Percentiles rank a stretch among this genome's conserved stretches.
Conservation (phyloP, 805 yeast genomes). For the Nakazawaea ishiwadae region DNA sequence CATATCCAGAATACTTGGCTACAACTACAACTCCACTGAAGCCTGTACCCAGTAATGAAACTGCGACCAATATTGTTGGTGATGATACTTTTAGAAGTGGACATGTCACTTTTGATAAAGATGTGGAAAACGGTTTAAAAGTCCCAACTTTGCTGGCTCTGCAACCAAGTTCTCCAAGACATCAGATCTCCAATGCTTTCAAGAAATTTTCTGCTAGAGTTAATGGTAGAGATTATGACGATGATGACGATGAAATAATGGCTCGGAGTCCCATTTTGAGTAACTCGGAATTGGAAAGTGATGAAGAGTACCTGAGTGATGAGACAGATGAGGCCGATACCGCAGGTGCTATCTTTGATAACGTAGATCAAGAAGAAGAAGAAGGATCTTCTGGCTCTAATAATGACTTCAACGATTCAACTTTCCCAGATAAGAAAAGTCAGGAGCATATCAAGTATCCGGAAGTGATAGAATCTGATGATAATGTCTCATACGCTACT, state of each 20-base stretch:
- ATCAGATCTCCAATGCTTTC: constrained; percentile 19
- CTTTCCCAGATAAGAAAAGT: not conserved
- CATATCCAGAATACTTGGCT: constrained; percentile 13
- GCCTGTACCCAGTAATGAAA: constrained; percentile 9
- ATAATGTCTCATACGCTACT: not conserved
- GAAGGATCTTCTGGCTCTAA: constrained; percentile 10
- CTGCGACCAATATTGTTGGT: too few species aligned
- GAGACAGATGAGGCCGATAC: constrained; percentile 10
- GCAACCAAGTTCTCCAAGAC: constrained; percentile 15
- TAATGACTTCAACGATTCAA: constrained; percentile 2
- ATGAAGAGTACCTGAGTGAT: not conserved
- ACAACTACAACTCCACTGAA: constrained; percentile 10
- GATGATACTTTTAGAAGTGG: too few species aligned
- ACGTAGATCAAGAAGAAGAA: constrained; percentile 6
- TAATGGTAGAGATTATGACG: constrained; percentile 19
- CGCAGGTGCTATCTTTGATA: constrained; percentile 1
- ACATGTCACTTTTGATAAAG: constrained; percentile 1
- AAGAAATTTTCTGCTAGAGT: constrained; percentile 19
- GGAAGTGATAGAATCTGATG: not conserved
- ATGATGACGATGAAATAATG: constrained; percentile 7
- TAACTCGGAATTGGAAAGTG: not conserved
- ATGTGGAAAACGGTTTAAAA: constrained; percentile 5
- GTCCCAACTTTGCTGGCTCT: not conserved
- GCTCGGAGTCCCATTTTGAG: not conserved
- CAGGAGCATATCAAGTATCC: not conserved